phyloP scores from a whole-genome alignment of 352 stramenopile species.

The Phytophthora sojae region DNA sequence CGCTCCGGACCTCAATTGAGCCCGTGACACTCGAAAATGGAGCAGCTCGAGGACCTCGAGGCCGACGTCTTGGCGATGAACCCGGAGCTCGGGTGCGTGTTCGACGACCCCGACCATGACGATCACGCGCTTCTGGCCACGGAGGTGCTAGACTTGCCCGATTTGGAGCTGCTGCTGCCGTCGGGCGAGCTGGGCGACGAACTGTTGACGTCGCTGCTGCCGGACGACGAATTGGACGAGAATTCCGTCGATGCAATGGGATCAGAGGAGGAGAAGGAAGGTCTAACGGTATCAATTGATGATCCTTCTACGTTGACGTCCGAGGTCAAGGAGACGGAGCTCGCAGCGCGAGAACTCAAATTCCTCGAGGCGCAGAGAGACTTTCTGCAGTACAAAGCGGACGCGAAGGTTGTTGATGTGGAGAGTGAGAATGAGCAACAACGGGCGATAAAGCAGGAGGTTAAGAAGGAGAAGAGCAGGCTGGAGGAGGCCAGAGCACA shows the following conservation, averaged over 20 bases:
- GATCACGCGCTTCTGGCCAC: slow-evolving; percentile 6
- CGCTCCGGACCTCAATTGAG: slow-evolving; percentile 17
- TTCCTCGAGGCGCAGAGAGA: slow-evolving; percentile 68
- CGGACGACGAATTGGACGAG: slow-evolving; percentile 1
- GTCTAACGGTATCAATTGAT: slow-evolving; percentile 1
- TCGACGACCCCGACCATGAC: slow-evolving; percentile 13
- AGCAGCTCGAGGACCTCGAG: slow-evolving; percentile 11
- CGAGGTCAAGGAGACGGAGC: slow-evolving; percentile 40
- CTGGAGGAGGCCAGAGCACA: slow-evolving; percentile 41
- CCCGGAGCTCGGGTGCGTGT: slow-evolving; percentile 8
- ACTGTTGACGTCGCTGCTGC: slow-evolving; percentile 19
- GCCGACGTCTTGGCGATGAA: slow-evolving; percentile 14
- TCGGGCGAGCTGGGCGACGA: slow-evolving; percentile 26
- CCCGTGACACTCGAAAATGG: slow-evolving; percentile 5
- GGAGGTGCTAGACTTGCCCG: slow-evolving; percentile 25
- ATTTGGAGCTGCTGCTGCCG: slow-evolving; percentile 36
- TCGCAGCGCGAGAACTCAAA: slow-evolving; percentile 54
- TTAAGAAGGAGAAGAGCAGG: slow-evolving; percentile 33
- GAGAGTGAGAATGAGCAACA: slow-evolving; percentile 1
- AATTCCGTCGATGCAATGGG: slow-evolving; percentile 9
- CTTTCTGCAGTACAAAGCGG: slow-evolving; percentile 58
- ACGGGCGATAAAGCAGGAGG: slow-evolving; percentile 15
- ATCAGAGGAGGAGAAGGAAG: not conserved
- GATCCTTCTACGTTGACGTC: not conserved
- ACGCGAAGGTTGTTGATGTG: slow-evolving; percentile 8